Evolutionary conservation across 2,329 filamentous ascomycete genomes (phyloP).

Genomic region (Bimuria novae-zelandiae): DNA sequence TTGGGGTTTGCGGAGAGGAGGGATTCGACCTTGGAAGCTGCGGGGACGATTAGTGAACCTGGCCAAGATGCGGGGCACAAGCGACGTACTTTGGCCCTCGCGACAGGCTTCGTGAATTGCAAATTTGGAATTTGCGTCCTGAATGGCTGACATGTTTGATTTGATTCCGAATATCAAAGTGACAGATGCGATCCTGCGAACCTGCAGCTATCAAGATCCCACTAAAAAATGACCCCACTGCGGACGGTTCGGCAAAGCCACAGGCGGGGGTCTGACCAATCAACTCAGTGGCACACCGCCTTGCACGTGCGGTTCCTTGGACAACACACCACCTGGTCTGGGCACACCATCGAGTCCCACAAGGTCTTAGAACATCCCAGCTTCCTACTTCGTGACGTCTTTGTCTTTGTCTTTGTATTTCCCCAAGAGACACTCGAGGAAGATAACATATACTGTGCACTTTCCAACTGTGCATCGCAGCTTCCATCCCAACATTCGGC

Average conservation of each 20-base stretch:
- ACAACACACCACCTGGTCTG: slow-evolving; percentile 8
- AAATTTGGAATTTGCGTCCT: slow-evolving; percentile 62
- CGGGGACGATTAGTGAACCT: slow-evolving; percentile 10
- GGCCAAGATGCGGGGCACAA: slow-evolving; percentile 8
- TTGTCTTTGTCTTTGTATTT: neutral
- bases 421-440: too few species aligned
- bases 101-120: slow-evolving; percentile 86
- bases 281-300: neutral
- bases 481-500: neutral
- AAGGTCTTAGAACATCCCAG: neutral
- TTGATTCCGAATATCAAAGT: too few species aligned
- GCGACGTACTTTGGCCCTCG: slow-evolving; percentile 74
- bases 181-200: too few species aligned
- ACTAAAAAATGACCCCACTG: neutral
- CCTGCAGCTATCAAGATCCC: neutral
- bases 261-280: slow-evolving; percentile 3
- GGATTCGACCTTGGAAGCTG: slow-evolving; percentile 74
- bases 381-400: slow-evolving; percentile 3
- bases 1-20: slow-evolving; percentile 78
- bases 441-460: too few species aligned
- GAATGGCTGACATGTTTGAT: slow-evolving; percentile 22
- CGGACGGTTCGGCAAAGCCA: slow-evolving; percentile 1
- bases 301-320: slow-evolving; percentile 9
- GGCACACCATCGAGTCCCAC: neutral
- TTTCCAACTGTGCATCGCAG: neutral